Base-by-base conservation (phyloP, 805 yeast species). In the Candida adriatica region DNA sequence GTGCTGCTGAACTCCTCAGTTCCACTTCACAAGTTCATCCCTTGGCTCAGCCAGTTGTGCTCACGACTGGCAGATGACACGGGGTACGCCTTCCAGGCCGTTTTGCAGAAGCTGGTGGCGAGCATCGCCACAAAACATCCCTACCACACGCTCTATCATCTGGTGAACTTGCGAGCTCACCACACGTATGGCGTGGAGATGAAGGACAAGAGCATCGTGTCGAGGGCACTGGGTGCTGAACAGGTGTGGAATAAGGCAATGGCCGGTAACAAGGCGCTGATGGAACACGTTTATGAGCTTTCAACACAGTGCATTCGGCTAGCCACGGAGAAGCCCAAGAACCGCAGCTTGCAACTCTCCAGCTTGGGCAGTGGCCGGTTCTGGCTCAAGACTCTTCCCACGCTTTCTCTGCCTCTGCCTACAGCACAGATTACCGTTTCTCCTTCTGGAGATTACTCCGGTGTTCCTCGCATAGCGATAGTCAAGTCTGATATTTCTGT, bases 21-120 rank as follows among this genome's bases (percentile, higher is more conserved):
- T 13, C 81, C 94, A 0, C 62, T 70, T 10, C 62, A 64, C 48
- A 78, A 78, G 43, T 71, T 86, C 32, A 63, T 84, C 5, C 72
- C 86, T 0, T 88, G 96, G 95, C 64, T 79, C 22, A 78, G 80
- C 37, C 97, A 88, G 50, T 64, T 88, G 27, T 64, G 83, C 3
- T 84, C 96, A 0, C 63, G 92, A 34, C 49, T 88, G 11, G 58
- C 72, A 1, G 58, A 56, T 21, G 81, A 72, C 8, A 9, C 4
- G 4, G 32, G 43, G 0, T 51, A 66, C 1, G 49, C 46, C 0
- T 87, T 86, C 45, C 95, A 84, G 46, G 49, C 38, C 2, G 47
- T 68, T 2, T 53, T 87, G 15, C 66, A 67, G 21, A 43, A 50
- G 1, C 52, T 83, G 11, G 55, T 84, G 21, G 38, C 58, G 9